Evolutionary conservation across 1,284 basidiomycete species (phyloP).

Genomic region (Volvariella surrecta): DNA sequence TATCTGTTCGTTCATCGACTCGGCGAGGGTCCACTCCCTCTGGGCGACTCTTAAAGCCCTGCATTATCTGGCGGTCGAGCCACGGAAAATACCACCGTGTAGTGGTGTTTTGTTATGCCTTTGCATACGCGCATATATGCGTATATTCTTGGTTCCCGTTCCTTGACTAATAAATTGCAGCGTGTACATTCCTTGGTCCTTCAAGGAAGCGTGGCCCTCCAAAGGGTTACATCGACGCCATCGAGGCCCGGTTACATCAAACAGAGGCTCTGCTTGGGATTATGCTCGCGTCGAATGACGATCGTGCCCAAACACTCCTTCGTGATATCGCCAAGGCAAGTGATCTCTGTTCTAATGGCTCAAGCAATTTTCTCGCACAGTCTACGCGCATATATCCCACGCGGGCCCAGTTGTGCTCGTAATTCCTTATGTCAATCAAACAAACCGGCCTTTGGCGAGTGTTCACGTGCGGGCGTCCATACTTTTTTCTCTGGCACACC

Average conservation of each 20-base stretch:
- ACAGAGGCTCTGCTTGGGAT: slow-evolving; percentile 80
- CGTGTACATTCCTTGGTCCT: slow-evolving; percentile 77
- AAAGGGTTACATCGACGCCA: slow-evolving; percentile 87
- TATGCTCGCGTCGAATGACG: slow-evolving; percentile 59
- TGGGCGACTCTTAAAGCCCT: no score
- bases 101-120: no score
- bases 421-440: no score
- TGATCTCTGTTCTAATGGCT: slow-evolving; percentile 5
- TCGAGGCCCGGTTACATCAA: slow-evolving; percentile 81
- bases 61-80: no score
- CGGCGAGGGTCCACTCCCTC: background rate
- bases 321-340: slow-evolving; percentile 44
- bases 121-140: no score
- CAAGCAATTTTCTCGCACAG: slow-evolving; percentile 2
- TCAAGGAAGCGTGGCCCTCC: slow-evolving; percentile 79
- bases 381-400: slow-evolving; percentile 5
- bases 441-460: no score
- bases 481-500: no score
- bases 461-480: no score
- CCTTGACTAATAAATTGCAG: slow-evolving; percentile 20
- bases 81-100: no score
- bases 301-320: slow-evolving; percentile 51
- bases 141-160: background rate
- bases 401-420: background rate
- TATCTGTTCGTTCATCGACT: slow-evolving; percentile 8